Conservation (phyloP, 1,284 basidiomycete species). For the Cryptococcus neoformans region DNA sequence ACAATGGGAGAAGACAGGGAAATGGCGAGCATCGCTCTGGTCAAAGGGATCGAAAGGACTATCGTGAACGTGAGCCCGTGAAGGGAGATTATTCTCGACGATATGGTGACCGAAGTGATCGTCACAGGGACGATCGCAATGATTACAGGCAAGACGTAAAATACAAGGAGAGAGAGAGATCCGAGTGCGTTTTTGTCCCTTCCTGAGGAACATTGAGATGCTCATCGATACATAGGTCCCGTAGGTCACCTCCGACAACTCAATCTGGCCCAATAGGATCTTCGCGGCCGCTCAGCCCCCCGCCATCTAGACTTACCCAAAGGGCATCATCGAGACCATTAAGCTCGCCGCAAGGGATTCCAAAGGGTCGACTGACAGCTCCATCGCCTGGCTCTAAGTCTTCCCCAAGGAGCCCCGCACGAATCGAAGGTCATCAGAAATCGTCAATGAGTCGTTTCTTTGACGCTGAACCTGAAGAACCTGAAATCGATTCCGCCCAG, state of each 20-base stretch:
- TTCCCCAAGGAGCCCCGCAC: background rate
- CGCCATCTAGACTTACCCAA: background rate
- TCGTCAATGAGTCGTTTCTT: conserved; percentile 7
- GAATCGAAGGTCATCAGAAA: too few species aligned
- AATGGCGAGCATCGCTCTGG: conserved; percentile 9
- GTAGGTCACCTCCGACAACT: too few species aligned
- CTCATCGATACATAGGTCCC: conserved; percentile 6
- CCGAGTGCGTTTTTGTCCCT: conserved; percentile 24
- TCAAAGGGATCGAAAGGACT: conserved; percentile 11
- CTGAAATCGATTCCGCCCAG: background rate
- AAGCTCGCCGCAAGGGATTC: conserved; percentile 10
- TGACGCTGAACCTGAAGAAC: conserved; percentile 2
- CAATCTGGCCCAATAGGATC: too few species aligned
- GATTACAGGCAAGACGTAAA: conserved; percentile 9
- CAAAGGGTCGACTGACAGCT: conserved; percentile 6
- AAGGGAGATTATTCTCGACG: conserved; percentile 24
- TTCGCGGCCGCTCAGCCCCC: too few species aligned
- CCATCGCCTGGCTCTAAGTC: background rate
- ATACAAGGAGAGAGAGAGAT: conserved; percentile 32
- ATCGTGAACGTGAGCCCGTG: conserved; percentile 33
- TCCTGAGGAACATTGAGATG: background rate
- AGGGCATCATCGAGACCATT: background rate
- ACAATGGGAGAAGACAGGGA: background rate
- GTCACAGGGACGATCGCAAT: conserved; percentile 26
- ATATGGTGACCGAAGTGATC: conserved; percentile 32